Base-by-base conservation (phyloP, 2,329 filamentous ascomycete genomes). In the Aureobasidium lini region DNA sequence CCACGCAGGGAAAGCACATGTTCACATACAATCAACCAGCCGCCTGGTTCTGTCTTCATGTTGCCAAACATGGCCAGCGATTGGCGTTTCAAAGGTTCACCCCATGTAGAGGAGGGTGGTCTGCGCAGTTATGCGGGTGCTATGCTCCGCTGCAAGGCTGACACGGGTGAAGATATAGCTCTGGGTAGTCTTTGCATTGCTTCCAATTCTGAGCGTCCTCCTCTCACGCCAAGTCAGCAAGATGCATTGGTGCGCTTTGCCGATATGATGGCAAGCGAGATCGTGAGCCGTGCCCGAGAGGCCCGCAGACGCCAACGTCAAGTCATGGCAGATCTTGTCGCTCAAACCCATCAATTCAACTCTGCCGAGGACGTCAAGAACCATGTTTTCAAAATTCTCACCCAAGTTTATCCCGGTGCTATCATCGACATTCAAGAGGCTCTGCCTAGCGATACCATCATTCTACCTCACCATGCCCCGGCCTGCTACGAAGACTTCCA, bases 1-100 rank as follows among this genome's bases (percentile, higher is more conserved):
- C 77, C 77, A 0, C 73, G 77, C 5, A 72, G 76, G 7, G 77
- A 79, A 62, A 76, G 71, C 10, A 70, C 74, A 0, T 79, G 77
- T 64, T 71, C 76, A 0, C 77, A 79, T 39, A 78, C 75, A 0
- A 69, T 78, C 53, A 61, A 57, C 28, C 59, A 61, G 15, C 37
- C 59, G 9, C 23, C 52, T 2, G 57, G 31, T 28, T 39, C 65
- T 2, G 70, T 78, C 0, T 78, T 79, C 52, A 67, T 72, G 16
- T 39, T 79, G 0, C 71, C 72, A 0, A 71, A 77, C 44, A 75
- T 78, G 71, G 62, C 67, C 6, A 63, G 71, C 4, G 77, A 79
- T 54, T 79, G 76, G 77, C 69, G 77, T 4, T 79, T 78, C 43
- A 62, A 67, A 31, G 59, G 69, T 0, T 77, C 72, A 0, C 76